Evolutionary conservation across 129 eudicot species (phyloP).

Genomic region (Flaveria robusta): DNA sequence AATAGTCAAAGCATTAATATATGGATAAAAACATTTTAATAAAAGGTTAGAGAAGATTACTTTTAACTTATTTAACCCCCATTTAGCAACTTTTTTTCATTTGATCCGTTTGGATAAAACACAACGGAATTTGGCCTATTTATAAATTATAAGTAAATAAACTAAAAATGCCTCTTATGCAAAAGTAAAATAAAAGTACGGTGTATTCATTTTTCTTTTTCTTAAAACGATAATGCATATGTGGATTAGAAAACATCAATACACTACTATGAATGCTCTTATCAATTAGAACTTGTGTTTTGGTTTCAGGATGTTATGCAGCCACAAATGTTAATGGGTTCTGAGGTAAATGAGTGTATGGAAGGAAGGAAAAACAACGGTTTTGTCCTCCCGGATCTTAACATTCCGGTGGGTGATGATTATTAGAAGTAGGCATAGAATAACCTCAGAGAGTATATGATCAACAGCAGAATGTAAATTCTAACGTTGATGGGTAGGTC

Average conservation of each 20-base stretch:
- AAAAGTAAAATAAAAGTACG: no score
- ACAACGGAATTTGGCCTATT: not conserved
- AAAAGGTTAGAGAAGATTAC: no score
- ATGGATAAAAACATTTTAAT: not conserved
- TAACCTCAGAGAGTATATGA: constrained; percentile 28
- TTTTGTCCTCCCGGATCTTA: constrained; percentile 40
- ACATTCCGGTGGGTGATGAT: constrained; percentile 34
- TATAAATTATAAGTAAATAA: not conserved
- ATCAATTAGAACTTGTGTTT: not conserved
- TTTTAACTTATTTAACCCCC: no score
- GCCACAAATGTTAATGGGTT: not conserved
- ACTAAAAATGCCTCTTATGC: not conserved
- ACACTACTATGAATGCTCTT: not conserved
- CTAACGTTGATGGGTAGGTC: constrained; percentile 37
- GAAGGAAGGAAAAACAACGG: constrained; percentile 13
- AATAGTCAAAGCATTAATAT: not conserved
- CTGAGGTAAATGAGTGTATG: not conserved
- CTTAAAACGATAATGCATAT: not conserved
- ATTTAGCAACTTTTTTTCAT: no score
- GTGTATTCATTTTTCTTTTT: not conserved
- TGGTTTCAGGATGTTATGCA: constrained; percentile 21
- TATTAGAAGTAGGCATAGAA: constrained; percentile 36
- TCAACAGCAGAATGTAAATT: constrained; percentile 38
- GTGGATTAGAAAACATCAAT: not conserved
- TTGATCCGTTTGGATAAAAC: not conserved